Evolutionary conservation across 306 rosid species (phyloP).

Genomic region (Vigna nakashimae): DNA sequence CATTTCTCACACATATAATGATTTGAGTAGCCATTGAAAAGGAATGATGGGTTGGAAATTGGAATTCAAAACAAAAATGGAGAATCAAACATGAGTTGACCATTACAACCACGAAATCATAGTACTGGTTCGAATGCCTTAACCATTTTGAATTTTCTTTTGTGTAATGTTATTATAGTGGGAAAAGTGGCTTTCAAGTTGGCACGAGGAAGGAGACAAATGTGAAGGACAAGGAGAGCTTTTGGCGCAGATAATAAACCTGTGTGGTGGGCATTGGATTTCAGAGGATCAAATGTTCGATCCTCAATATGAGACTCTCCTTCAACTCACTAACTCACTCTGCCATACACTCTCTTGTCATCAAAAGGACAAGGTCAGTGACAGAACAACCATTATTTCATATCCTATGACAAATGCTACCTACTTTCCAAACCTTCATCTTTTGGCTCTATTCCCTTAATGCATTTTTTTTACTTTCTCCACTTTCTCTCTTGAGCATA

Average conservation of each 20-base stretch:
- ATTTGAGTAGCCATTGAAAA: slow-evolving; percentile 7
- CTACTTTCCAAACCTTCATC: slow-evolving; percentile 18
- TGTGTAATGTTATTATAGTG: slow-evolving; percentile 53
- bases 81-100: slow-evolving; percentile 41
- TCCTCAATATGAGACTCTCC: slow-evolving; percentile 56
- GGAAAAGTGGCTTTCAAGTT: slow-evolving; percentile 78
- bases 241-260: slow-evolving; percentile 71
- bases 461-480: slow-evolving; percentile 11
- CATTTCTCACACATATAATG: slow-evolving; percentile 17
- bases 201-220: slow-evolving; percentile 70
- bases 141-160: neutral
- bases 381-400: slow-evolving; percentile 28
- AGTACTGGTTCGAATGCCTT: slow-evolving; percentile 26
- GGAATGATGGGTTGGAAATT: neutral
- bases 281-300: slow-evolving; percentile 52
- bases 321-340: slow-evolving; percentile 63
- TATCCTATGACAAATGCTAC: slow-evolving; percentile 9
- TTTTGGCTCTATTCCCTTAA: slow-evolving; percentile 29
- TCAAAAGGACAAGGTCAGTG: slow-evolving; percentile 69
- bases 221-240: slow-evolving; percentile 71
- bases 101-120: slow-evolving; percentile 13
- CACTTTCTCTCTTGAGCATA: neutral
- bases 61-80: slow-evolving; percentile 6
- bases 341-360: slow-evolving; percentile 57
- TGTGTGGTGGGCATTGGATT: slow-evolving; percentile 56